Base-by-base conservation (phyloP, 1,139 yeast genomes). In the Suhomyces yuchorum region DNA sequence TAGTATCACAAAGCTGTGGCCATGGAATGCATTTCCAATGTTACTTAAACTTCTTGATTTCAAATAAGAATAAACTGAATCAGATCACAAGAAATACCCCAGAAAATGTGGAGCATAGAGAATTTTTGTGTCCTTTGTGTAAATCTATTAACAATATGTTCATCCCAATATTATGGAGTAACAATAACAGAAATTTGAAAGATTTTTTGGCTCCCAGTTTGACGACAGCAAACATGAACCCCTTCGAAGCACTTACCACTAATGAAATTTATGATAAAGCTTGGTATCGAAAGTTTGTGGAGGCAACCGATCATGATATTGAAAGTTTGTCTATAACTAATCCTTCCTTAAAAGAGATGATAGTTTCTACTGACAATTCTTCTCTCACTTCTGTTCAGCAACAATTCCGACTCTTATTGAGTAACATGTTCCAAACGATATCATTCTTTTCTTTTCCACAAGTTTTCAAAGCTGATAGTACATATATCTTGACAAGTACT, bases 21-120 rank as follows among this genome's bases (percentile, higher is more conserved):
- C 99, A 93, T 67, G 96, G 96, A 1, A 86, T 93, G 84, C 99
- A 93, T 65, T 82, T 80, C 55, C 77, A 80, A 32, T 93, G 99
- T 61, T 87, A 85, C 57, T 64, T 80, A 47, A 82, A 84, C 51
- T 88, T 83, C 60, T 68, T 83, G 59, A 73, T 73, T 43, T 75
- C 81, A 17, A 75, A 78, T 41, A 71, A 80, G 47, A 67, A 73
- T 12, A 77, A 85, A 26, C 87, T 81, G 58, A 78, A 78, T 32
- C 96, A 89, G 60, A 82, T 91, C 30, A 87, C 96, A 0, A 74
- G 96, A 61, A 88, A 91, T 49, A 75, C 85, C 6, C 96, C 97
- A 0, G 96, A 87, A 53, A 84, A 87, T 54, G 70, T 78, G 3
- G 84, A 82, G 15, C 81, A 81, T 49, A 81, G 82, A 14, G 96